phyloP scores from a whole-genome alignment of 371 early-diverging fungal genomes.

The Mucor indicus region DNA sequence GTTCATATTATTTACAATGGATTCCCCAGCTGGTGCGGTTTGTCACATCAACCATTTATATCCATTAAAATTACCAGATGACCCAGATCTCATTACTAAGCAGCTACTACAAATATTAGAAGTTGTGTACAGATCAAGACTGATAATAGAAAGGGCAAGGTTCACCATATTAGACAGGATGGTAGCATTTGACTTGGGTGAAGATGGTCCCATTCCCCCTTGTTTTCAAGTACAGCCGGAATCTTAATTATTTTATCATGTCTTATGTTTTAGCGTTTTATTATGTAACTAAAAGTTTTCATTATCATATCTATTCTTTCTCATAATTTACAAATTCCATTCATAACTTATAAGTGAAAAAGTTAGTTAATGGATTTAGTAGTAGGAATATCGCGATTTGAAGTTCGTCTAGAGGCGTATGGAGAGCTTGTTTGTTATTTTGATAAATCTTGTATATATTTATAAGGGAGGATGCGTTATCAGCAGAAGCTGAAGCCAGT shows the following conservation, averaged over 20 bases:
- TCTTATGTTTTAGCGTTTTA: neutral
- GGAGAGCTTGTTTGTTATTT: neutral
- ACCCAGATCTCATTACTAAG: neutral
- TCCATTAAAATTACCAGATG: constrained; percentile 2
- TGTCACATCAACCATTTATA: neutral
- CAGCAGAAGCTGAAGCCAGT: no score
- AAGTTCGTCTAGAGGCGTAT: constrained; percentile 2
- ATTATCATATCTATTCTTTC: neutral
- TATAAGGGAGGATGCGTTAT: no score
- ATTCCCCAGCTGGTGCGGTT: constrained; percentile 2
- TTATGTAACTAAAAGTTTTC: neutral
- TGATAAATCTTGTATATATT: neutral
- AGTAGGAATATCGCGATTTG: neutral
- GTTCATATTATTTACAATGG: neutral
- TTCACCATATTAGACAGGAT: constrained; percentile 1
- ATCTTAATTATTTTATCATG: neutral
- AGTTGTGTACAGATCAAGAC: neutral
- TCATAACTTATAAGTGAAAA: neutral
- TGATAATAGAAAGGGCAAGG: constrained; percentile 3
- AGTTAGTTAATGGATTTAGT: neutral
- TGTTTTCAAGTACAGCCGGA: neutral
- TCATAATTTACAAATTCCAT: constrained; percentile 2
- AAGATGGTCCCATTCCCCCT: neutral
- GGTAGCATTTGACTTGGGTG: constrained; percentile 1
- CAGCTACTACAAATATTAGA: neutral